Evolutionary conservation across 768 basidiomycete genomes (phyloP), one percentile per base, ranked within the genome.

Genomic region (Tulasnella sp.): DNA sequence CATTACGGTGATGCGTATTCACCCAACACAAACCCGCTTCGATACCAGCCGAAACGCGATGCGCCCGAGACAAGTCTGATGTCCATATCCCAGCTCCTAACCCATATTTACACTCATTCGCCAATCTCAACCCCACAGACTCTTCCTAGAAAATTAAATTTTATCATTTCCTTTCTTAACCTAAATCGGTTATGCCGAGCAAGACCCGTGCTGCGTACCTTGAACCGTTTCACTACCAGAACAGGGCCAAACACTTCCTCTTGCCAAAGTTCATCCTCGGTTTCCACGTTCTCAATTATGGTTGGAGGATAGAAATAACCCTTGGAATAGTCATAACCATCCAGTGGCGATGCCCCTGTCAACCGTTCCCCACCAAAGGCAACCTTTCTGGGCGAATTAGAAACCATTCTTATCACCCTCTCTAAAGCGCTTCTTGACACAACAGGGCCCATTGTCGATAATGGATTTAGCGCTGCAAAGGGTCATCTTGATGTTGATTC

Each of bases 221-320:
- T 56, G 58, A 78, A 79, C 45, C 63, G 68, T 46, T 72, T 77
- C 34, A 81, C 72, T 3, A 83, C 75, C 1, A 88, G 77, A n/a
- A 88, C 83, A 0, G 87, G 87, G 1, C 87, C 87, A 58, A 90
- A 89, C 10, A 88, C 70, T 62, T 90, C 87, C 64, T 90, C 86
- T 58, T 74, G 66, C 85, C 86, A 89, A 22, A 88, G 63, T 41
- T 75, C 74, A 56, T 82, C 79, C 29, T 73, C 66, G 0, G 69
- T 64, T 25, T 67, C 65, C 12, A 85, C 72, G 46, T 78, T 72
- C 0, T 68, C 61, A 51, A 91, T 73, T 29, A 91, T 70, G 0
- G 88, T 91, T 0, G 88, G 88, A 3, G 84, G 73, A 65, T 78
- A 87, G 67, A 89, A 91, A 55, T 69, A 72, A 42, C 88, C 88